Percentiles rank a stretch among this genome's conserved stretches.
Evolutionary conservation across 2,329 filamentous ascomycete genomes (phyloP).

Genomic region (Daldinia sp.): DNA sequence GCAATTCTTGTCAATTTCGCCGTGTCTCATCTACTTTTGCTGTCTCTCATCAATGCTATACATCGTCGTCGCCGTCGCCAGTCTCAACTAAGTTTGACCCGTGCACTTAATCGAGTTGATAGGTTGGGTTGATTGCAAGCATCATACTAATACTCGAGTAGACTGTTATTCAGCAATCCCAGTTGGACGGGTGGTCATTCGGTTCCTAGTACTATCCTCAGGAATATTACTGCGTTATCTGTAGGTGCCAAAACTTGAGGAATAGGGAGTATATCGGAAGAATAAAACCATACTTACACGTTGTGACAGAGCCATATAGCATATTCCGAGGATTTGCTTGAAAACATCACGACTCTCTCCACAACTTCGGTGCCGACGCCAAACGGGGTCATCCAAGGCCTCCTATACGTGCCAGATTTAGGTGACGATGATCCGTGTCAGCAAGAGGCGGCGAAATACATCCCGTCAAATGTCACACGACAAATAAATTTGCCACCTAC

Average conservation of each 20-base stretch:
- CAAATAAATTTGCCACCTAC: constrained; percentile 71
- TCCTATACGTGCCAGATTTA: constrained; percentile 86
- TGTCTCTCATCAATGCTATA: constrained; percentile 7
- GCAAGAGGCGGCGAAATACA: constrained; percentile 66
- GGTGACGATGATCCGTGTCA: constrained; percentile 66
- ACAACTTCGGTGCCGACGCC: constrained; percentile 67
- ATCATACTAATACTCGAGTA: constrained; percentile 41
- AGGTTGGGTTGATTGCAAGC: neutral
- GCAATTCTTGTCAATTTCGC: constrained; percentile 1
- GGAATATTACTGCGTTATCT: constrained; percentile 64
- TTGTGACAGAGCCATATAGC: constrained; percentile 53
- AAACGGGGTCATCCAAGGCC: constrained; percentile 73
- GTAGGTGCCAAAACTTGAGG: constrained; percentile 50
- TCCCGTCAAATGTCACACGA: constrained; percentile 80
- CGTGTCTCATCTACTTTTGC: neutral
- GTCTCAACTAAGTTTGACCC: constrained; percentile 3
- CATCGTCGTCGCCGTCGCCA: constrained; percentile 7
- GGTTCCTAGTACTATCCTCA: constrained; percentile 61
- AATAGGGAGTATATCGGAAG: neutral
- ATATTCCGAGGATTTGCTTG: constrained; percentile 59
- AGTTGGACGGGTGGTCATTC: constrained; percentile 60
- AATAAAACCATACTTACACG: constrained; percentile 32
- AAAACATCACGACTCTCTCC: constrained; percentile 79
- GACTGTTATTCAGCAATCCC: constrained; percentile 68
- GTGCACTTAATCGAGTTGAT: constrained; percentile 1